phyloP scores from a whole-genome alignment of 1,284 basidiomycete species.

The Sphagnurus paluster region DNA sequence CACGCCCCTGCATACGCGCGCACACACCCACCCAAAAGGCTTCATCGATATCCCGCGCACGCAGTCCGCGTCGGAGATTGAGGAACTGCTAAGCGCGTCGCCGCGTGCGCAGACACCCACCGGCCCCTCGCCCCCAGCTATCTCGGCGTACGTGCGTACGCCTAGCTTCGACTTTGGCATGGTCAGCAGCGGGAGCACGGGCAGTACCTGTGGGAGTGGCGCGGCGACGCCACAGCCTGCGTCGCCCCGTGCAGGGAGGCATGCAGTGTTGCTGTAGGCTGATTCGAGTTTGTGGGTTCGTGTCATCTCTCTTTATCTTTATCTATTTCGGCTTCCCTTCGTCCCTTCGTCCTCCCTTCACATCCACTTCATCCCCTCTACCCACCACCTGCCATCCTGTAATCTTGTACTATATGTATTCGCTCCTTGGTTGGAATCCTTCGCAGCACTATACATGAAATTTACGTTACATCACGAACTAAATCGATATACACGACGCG shows the following conservation, averaged over 20 bases:
- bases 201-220: conserved; percentile 22
- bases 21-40: conserved; percentile 1
- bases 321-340: conserved; percentile 6
- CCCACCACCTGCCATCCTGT: background rate
- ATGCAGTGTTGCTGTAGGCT: background rate
- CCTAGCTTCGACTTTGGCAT: background rate
- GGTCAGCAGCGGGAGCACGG: background rate
- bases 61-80: background rate
- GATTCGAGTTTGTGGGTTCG: too few species aligned
- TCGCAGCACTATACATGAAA: too few species aligned
- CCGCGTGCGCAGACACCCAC: too few species aligned
- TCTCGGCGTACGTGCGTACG: background rate
- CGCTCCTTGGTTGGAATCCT: too few species aligned
- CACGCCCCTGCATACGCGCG: background rate
- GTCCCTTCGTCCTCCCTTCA: background rate
- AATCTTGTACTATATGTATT: background rate
- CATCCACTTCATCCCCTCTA: background rate
- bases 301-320: conserved; percentile 4
- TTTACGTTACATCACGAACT: too few species aligned
- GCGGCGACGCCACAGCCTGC: conserved; percentile 27
- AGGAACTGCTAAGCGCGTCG: background rate
- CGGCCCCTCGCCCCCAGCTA: background rate
- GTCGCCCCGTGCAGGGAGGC: background rate
- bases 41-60: background rate
- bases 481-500: background rate